phyloP scores from a whole-genome alignment of 2,329 filamentous ascomycete genomes.

The Alternaria gansuensis region DNA sequence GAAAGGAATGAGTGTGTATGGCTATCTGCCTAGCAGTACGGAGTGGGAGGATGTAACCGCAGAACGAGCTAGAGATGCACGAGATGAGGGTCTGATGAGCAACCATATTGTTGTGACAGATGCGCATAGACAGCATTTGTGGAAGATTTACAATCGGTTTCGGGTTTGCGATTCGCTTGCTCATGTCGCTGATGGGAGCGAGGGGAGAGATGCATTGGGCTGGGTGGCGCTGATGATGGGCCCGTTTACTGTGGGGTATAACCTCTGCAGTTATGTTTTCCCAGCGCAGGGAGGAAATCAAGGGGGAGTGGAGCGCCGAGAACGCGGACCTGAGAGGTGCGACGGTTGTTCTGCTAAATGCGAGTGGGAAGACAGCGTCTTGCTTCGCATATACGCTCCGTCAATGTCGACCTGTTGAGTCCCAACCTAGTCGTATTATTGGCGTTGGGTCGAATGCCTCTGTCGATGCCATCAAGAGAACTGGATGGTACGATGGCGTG shows the following conservation, averaged over 20 bases:
- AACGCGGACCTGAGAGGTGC: constrained; percentile 31
- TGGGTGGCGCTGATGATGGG: constrained; percentile 31
- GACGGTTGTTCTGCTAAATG: constrained; percentile 33
- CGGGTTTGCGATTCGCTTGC: constrained; percentile 21
- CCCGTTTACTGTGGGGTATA: constrained; percentile 32
- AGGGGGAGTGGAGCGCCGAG: constrained; percentile 24
- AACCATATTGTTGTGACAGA: constrained; percentile 53
- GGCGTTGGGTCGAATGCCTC: constrained; percentile 33
- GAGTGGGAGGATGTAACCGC: constrained; percentile 54
- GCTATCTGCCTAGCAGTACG: constrained; percentile 57
- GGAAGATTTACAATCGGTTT: constrained; percentile 60
- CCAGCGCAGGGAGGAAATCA: constrained; percentile 21
- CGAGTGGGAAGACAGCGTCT: constrained; percentile 36
- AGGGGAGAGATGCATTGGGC: constrained; percentile 23
- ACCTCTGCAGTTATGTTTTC: constrained; percentile 30
- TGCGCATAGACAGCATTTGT: constrained; percentile 49
- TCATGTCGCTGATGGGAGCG: constrained; percentile 12
- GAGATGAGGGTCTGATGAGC: constrained; percentile 7
- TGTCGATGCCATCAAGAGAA: constrained; percentile 19
- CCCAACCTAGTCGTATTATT: constrained; percentile 30
- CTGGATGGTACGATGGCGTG: constrained; percentile 33
- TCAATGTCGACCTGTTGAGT: constrained; percentile 26
- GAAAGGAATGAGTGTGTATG: constrained; percentile 52
- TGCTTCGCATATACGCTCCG: constrained; percentile 32
- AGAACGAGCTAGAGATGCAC: constrained; percentile 28